These are phyloP conservation scores for Sphaerulina vaccinii DNA, from an alignment of 2,329 filamentous ascomycete genomes.

Conservation along the genomic window DNA sequence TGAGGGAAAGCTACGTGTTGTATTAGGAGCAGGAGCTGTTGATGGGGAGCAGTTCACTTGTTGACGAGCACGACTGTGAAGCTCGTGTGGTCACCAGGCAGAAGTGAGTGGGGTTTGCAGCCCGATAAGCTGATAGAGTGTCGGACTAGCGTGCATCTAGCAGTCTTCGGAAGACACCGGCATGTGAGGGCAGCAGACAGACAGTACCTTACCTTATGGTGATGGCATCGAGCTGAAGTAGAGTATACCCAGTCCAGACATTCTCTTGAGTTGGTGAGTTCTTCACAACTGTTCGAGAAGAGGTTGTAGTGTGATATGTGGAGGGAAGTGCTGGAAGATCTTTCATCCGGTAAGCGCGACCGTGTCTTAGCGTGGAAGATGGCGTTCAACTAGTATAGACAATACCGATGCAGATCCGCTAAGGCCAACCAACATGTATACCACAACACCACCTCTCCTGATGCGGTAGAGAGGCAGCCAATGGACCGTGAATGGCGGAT, in stretches of 20 bases:
- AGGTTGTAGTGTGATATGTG: too few species aligned
- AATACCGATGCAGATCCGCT: constrained; percentile 1
- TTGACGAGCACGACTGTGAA: not conserved
- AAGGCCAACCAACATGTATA: not conserved
- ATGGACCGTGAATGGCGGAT: constrained; percentile 38
- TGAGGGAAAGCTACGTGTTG: not conserved
- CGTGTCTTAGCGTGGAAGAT: not conserved
- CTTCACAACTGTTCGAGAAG: too few species aligned
- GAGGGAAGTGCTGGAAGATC: not conserved
- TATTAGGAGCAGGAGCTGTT: not conserved
- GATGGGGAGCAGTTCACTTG: not conserved
- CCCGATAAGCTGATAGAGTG: too few species aligned
- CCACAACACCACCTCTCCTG: constrained; percentile 8
- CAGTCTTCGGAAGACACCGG: too few species aligned
- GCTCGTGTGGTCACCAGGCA: too few species aligned
- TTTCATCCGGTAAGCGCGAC: not conserved
- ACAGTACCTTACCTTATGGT: too few species aligned
- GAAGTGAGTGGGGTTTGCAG: too few species aligned
- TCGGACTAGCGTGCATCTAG: too few species aligned
- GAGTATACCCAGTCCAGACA: too few species aligned
- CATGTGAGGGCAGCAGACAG: too few species aligned
- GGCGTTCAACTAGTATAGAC: not conserved
- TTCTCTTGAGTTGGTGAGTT: not conserved
- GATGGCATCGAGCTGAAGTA: too few species aligned
- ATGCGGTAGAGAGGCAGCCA: constrained; percentile 1